A percentile compares a stretch with the other conserved stretches of the same genome.
Conservation (phyloP, 2,329 filamentous ascomycete genomes). For the Aspergillus neoniger region DNA sequence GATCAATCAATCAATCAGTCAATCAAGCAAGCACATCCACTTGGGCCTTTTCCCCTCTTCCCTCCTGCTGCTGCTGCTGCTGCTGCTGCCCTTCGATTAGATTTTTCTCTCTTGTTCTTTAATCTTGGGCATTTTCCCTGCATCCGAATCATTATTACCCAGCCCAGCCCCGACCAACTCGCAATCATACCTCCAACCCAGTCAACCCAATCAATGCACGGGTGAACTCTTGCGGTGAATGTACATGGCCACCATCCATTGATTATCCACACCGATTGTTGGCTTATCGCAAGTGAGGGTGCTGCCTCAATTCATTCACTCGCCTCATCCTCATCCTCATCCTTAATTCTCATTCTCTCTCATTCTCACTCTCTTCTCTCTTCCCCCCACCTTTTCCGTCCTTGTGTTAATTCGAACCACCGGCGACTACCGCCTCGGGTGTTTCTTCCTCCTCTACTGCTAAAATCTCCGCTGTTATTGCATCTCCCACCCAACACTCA, state of each 20-base stretch:
- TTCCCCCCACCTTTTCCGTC: slow-evolving; percentile 4
- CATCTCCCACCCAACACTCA: slow-evolving; percentile 8
- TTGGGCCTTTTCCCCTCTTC: slow-evolving; percentile 5
- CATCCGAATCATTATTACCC: neutral
- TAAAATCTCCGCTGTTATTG: slow-evolving; percentile 5
- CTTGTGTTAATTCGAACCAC: neutral
- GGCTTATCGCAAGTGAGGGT: slow-evolving; percentile 28
- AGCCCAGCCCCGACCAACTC: neutral
- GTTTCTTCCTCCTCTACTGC: slow-evolving; percentile 8
- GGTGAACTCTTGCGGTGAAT: slow-evolving; percentile 7
- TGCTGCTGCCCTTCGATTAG: neutral
- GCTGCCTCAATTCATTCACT: slow-evolving; percentile 23
- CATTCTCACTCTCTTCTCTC: slow-evolving; percentile 16
- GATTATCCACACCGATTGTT: slow-evolving; percentile 7
- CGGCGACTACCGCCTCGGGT: slow-evolving; percentile 14
- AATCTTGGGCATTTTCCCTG: neutral
- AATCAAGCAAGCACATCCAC: neutral
- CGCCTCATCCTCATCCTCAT: slow-evolving; percentile 12
- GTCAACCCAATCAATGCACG: neutral
- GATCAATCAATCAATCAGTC: neutral
- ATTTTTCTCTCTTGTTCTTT: neutral
- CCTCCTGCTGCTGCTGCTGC: neutral
- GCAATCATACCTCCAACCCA: no score
- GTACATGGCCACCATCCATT: slow-evolving; percentile 3
- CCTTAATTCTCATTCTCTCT: neutral